Evolutionary conservation across 371 early-diverging fungal species (phyloP).

Genomic region (Circinella minor): DNA sequence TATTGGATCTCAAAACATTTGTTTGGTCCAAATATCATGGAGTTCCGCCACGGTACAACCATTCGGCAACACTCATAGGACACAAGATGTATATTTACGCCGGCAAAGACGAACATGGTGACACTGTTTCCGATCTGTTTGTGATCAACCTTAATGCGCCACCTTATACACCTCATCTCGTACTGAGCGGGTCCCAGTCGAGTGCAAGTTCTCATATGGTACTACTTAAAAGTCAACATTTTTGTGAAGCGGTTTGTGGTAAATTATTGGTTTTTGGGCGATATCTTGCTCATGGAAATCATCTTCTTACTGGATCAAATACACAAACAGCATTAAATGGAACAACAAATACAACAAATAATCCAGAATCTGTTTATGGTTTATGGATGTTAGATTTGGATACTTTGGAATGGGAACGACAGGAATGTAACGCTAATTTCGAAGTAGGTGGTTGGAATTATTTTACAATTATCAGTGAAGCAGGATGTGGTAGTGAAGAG

Average conservation of each 20-base stretch:
- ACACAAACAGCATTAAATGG: slow-evolving; percentile 14
- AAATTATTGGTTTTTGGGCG: slow-evolving; percentile 65
- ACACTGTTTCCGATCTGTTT: slow-evolving; percentile 63
- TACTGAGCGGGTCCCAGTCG: slow-evolving; percentile 38
- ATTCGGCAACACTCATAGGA: slow-evolving; percentile 61
- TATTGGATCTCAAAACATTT: slow-evolving; percentile 61
- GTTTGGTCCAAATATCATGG: slow-evolving; percentile 57
- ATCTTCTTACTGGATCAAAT: not conserved
- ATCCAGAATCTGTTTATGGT: slow-evolving; percentile 50
- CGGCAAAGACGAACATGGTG: slow-evolving; percentile 65
- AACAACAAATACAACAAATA: slow-evolving; percentile 6
- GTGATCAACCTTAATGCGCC: slow-evolving; percentile 57
- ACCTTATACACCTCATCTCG: slow-evolving; percentile 48
- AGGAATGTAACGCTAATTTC: slow-evolving; percentile 59
- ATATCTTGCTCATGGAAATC: slow-evolving; percentile 40
- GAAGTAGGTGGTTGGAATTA: slow-evolving; percentile 70
- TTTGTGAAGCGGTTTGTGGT: slow-evolving; percentile 66
- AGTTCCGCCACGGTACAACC: slow-evolving; percentile 66
- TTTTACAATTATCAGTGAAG: slow-evolving; percentile 53
- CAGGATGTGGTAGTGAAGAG: slow-evolving; percentile 18
- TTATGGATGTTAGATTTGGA: slow-evolving; percentile 72
- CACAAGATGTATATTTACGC: slow-evolving; percentile 65
- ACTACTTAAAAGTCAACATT: slow-evolving; percentile 67
- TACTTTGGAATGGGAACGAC: slow-evolving; percentile 62
- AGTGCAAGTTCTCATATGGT: slow-evolving; percentile 56